Evolutionary conservation across 176 grass and related monocot species (phyloP), one percentile per base, ranked within the genome.

Genomic region (Ensete ventricosum): DNA sequence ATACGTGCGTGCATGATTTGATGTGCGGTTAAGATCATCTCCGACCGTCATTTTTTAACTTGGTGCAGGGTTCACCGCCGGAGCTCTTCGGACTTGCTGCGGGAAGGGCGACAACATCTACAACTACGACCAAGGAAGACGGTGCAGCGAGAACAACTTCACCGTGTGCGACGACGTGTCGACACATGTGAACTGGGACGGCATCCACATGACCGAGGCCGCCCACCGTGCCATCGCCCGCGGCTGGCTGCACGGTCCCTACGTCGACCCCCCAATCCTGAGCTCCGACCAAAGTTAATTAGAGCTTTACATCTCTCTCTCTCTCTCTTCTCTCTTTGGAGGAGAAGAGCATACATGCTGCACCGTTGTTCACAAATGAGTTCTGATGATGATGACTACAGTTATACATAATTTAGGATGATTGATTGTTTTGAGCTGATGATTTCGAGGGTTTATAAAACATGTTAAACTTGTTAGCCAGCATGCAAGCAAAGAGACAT

Each of bases 181-280:
- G 34, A 69, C 85, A 22, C 92, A 90, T 55, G 66, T 96, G 20
- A 96, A 89, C 79, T 96, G 92, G 92, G 92, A 96, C 62, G 92
- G 89, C 23, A 96, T 96, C 55, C 92, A 96, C 76, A 77, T 96
- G 1, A 96, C 92, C 6, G 92, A 96, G 83, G 92, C 92, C 55
- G 92, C 92, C 5, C 89, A 96, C 78, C 85, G 73, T 73, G 58
- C 86, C 77, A 92, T 96, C 85, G 82, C 92, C 72, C 78, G 85
- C 69, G 92, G 84, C 1, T 96, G 92, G 92, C 54, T 92, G 82
- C 87, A 78, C 53, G 92, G 92, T 20, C 81, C 89, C 10, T 96
- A 96, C 78, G 82, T 84, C 83, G 80, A 78, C 78, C 92, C 92
- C 48, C 69, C 83, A 34, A 88, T 96, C 25, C 16, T 78, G 50